Evolutionary conservation across 345 rosid genomes (phyloP).

Genomic region (Citrus inodora): DNA sequence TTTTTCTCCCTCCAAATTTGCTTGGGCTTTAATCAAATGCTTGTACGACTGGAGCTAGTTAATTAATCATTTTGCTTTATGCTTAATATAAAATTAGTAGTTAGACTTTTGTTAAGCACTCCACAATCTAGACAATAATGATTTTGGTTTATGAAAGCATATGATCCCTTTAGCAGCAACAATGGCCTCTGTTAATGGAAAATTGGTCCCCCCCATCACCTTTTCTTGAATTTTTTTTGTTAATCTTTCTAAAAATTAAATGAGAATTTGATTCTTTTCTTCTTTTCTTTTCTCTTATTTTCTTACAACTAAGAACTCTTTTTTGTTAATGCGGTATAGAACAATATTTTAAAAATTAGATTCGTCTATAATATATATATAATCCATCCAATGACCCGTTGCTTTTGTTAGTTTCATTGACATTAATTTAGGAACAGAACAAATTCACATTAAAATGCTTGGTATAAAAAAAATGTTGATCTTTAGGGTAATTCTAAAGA

Average conservation of each 20-base stretch:
- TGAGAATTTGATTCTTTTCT: slow-evolving; percentile 25
- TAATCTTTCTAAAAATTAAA: background rate
- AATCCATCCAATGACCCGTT: background rate
- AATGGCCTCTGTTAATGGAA: slow-evolving; percentile 22
- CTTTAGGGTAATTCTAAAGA: background rate
- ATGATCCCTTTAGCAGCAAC: slow-evolving; percentile 34
- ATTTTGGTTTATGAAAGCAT: slow-evolving; percentile 31
- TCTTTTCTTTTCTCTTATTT: background rate
- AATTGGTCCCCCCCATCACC: slow-evolving; percentile 29
- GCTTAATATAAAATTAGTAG: background rate
- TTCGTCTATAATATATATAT: background rate
- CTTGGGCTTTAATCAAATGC: slow-evolving; percentile 19
- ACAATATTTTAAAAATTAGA: background rate
- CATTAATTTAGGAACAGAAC: slow-evolving; percentile 7
- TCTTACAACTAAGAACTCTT: background rate
- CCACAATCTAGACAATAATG: slow-evolving; percentile 37
- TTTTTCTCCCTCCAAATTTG: background rate
- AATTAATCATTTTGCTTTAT: background rate
- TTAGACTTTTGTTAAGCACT: slow-evolving; percentile 23
- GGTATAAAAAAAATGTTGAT: background rate
- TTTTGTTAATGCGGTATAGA: background rate
- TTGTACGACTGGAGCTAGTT: slow-evolving; percentile 6
- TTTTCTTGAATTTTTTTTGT: background rate
- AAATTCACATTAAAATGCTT: background rate
- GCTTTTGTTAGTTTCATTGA: background rate